phyloP scores from a whole-genome alignment of 2,329 filamentous ascomycete species.

The Cordyceps cicadae region DNA sequence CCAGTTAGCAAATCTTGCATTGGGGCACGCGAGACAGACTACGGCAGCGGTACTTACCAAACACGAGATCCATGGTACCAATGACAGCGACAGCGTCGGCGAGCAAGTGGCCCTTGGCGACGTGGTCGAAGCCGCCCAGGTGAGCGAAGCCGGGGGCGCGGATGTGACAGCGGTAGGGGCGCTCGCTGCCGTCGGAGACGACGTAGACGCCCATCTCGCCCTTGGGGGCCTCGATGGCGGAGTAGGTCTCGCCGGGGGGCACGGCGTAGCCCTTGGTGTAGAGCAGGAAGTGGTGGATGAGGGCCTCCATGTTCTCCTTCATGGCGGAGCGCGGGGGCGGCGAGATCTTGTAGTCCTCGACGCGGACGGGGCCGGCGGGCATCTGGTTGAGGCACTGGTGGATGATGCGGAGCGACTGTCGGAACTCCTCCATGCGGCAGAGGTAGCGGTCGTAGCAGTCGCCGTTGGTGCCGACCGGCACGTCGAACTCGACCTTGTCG shows the following conservation, averaged over 20 bases:
- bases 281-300: constrained; percentile 98
- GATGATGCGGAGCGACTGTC: constrained; percentile 95
- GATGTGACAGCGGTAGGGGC: constrained; percentile 96
- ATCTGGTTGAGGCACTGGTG: constrained; percentile 99
- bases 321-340: constrained; percentile 94
- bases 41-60: constrained; percentile 49
- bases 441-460: constrained; percentile 99
- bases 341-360: constrained; percentile 98
- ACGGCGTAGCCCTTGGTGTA: constrained; percentile 98
- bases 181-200: constrained; percentile 91
- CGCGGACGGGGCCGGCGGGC: constrained; percentile 85
- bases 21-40: constrained; percentile 10
- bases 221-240: constrained; percentile 97
- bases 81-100: constrained; percentile 97
- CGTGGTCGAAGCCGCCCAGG: constrained; percentile 86
- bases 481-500: constrained; percentile 94
- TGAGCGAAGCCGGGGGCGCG: constrained; percentile 95
- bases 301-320: constrained; percentile 99
- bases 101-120: constrained; percentile 83
- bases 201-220: constrained; percentile 98
- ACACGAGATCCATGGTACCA: constrained; percentile 81
- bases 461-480: constrained; percentile 91
- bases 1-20: constrained; percentile 24
- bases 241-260: constrained; percentile 95
- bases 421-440: constrained; percentile 99